A percentile compares a stretch with the other conserved stretches of the same genome.
phyloP scores from a whole-genome alignment of 2,329 filamentous ascomycete species.

The Lachnellula hyalina region DNA sequence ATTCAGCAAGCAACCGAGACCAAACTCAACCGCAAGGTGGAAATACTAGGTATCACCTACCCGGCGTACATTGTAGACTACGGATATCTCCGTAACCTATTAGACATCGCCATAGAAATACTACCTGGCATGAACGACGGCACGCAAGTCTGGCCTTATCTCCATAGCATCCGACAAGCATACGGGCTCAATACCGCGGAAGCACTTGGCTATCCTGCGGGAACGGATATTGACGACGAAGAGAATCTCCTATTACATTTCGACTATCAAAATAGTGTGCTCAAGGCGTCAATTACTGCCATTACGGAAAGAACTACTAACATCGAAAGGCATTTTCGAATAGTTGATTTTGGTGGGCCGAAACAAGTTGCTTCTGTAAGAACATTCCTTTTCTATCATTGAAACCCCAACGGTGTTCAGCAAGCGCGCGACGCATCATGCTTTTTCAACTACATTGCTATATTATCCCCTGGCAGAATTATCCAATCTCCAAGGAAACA shows the following conservation, averaged over 20 bases:
- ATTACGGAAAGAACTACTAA: neutral
- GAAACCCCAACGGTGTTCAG: no score
- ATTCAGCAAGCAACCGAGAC: neutral
- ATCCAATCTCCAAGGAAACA: no score
- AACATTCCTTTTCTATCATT: neutral
- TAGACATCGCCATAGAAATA: neutral
- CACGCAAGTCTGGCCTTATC: neutral
- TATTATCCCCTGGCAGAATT: no score
- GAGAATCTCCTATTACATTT: neutral
- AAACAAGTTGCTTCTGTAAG: neutral
- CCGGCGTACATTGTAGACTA: neutral
- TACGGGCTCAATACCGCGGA: neutral
- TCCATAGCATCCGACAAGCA: neutral
- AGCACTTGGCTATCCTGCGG: slow-evolving; percentile 1
- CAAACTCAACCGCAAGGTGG: neutral
- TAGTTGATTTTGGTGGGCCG: neutral
- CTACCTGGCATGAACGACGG: neutral
- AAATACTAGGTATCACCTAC: neutral
- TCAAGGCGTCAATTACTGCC: neutral
- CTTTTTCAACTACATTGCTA: no score
- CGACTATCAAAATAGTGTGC: neutral
- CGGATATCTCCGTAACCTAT: neutral
- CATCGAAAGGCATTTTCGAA: neutral
- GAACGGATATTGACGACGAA: neutral
- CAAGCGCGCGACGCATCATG: no score